Conservation (phyloP, 495 filamentous ascomycete genomes). For the Penicillium bialowiezense region DNA sequence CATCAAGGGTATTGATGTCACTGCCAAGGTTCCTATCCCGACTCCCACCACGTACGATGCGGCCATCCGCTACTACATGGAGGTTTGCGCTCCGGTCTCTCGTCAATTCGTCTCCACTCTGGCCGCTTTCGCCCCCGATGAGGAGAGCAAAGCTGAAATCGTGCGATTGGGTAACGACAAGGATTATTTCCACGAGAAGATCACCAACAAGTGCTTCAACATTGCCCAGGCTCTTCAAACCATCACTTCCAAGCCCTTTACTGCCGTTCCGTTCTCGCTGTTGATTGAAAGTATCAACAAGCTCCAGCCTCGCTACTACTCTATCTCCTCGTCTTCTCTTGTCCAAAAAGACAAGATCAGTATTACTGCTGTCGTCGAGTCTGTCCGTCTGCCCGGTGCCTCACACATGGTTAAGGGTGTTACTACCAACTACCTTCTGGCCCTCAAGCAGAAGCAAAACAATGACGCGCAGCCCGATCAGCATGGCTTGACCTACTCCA, state of each 20-base stretch:
- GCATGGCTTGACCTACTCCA: constrained; percentile 83
- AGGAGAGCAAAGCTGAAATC: constrained; percentile 80
- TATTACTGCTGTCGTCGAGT: constrained; percentile 93
- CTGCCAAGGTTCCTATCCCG: constrained; percentile 95
- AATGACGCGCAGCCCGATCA: constrained; percentile 82
- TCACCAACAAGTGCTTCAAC: constrained; percentile 80
- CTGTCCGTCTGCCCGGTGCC: constrained; percentile 69
- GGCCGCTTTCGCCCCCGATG: constrained; percentile 86
- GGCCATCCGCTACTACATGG: constrained; percentile 92
- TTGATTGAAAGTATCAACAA: constrained; percentile 93
- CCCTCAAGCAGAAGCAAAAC: constrained; percentile 96
- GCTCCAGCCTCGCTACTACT: constrained; percentile 97
- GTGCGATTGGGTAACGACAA: constrained; percentile 86
- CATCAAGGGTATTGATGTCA: constrained; percentile 90
- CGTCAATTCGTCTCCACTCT: constrained; percentile 90
- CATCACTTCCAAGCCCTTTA: constrained; percentile 72
- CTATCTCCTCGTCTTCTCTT: constrained; percentile 93
- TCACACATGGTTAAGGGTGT: constrained; percentile 87
- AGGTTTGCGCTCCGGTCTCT: constrained; percentile 91
- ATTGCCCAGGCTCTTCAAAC: constrained; percentile 84
- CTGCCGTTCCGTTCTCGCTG: constrained; percentile 84
- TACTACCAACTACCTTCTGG: constrained; percentile 94
- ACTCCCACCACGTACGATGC: constrained; percentile 97
- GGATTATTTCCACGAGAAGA: constrained; percentile 91
- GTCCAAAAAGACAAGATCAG: constrained; percentile 93